Evolutionary conservation across 1,284 basidiomycete species (phyloP).

Genomic region (Cryptococcus amylolentus): DNA sequence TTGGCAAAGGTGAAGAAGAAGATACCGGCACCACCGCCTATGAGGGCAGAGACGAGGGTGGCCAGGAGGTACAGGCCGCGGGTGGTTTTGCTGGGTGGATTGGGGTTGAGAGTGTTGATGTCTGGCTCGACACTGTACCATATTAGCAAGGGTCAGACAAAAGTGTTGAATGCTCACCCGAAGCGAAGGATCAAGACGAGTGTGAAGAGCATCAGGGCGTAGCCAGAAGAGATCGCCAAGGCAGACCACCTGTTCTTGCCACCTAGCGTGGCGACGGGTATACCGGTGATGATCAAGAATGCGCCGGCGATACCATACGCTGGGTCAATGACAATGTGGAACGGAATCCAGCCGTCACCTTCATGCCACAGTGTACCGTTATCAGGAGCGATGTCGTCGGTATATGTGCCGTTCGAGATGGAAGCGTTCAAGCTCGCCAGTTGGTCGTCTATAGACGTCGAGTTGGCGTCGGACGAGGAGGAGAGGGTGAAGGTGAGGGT

Average conservation of each 20-base stretch:
- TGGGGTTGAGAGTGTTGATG: conserved; percentile 49
- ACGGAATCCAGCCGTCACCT: conserved; percentile 42
- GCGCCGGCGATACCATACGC: conserved; percentile 86
- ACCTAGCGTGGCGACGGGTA: conserved; percentile 84
- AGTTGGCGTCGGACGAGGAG: not conserved
- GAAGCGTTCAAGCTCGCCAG: conserved; percentile 16
- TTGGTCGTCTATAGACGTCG: not conserved
- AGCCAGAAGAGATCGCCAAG: conserved; percentile 86
- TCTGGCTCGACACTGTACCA: not conserved
- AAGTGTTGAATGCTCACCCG: conserved; percentile 53
- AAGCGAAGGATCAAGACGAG: conserved; percentile 85
- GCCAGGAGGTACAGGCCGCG: conserved; percentile 88
- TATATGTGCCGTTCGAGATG: conserved; percentile 20
- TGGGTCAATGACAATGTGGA: conserved; percentile 72
- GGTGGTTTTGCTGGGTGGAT: conserved; percentile 70
- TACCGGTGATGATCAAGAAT: conserved; percentile 80
- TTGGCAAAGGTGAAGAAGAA: conserved; percentile 83
- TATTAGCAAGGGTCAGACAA: not conserved
- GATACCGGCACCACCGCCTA: conserved; percentile 77
- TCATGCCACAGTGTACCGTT: conserved; percentile 37
- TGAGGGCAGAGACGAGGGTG: conserved; percentile 69
- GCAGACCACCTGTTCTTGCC: conserved; percentile 96
- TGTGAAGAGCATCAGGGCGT: conserved; percentile 77
- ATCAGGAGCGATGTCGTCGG: conserved; percentile 25
- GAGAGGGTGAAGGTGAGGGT: conserved; percentile 39